Evolutionary conservation across 176 grass and related monocot genomes (phyloP).

Genomic region (Hsuehochloa calcarea): DNA sequence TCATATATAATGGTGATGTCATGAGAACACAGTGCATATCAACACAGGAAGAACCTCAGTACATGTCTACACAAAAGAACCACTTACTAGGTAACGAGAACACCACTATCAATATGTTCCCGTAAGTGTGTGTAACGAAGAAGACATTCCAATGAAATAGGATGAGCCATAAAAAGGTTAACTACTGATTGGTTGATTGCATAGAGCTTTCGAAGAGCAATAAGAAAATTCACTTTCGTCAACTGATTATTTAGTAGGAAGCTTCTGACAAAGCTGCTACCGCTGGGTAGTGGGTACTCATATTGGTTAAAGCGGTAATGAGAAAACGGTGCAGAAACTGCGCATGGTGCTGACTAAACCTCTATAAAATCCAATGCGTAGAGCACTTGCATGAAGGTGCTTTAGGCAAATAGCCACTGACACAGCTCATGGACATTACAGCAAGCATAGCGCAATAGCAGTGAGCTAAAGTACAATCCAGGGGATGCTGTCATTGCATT

Average conservation of each 20-base stretch:
- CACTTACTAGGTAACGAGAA: background rate
- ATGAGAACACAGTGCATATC: background rate
- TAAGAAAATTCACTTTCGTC: background rate
- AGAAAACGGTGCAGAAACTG: background rate
- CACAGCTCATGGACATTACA: background rate
- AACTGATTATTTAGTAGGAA: background rate
- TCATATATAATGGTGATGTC: background rate
- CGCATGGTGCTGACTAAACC: background rate
- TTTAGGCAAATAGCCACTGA: background rate
- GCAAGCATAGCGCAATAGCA: background rate
- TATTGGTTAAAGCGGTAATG: background rate
- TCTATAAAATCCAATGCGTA: background rate
- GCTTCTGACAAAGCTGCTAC: background rate
- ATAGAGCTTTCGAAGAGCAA: background rate
- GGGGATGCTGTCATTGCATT: background rate
- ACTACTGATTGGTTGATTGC: background rate
- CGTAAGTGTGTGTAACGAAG: background rate
- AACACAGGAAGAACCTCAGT: background rate
- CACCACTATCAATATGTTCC: background rate
- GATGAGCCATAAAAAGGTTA: background rate
- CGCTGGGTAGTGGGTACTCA: background rate
- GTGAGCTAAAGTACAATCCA: background rate
- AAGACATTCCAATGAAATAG: constrained; percentile 2
- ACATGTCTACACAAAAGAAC: background rate
- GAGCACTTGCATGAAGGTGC: background rate